phyloP scores from a whole-genome alignment of 2,329 filamentous ascomycete species.

The Alternaria triticimaculans region DNA sequence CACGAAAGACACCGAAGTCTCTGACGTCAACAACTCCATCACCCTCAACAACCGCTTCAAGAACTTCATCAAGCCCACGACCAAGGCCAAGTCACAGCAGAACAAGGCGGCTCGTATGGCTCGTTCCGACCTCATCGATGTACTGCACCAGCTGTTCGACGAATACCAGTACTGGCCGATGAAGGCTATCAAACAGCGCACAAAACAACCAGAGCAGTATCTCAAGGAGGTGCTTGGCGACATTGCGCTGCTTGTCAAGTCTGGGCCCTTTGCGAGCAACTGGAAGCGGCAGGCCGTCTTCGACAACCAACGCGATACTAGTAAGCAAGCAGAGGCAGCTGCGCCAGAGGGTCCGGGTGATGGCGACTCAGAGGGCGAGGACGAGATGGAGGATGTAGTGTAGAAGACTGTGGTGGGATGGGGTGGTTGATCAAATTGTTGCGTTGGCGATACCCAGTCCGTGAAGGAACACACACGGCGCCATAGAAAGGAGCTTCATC shows the following conservation, averaged over 20 bases:
- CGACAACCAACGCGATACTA: slow-evolving; percentile 54
- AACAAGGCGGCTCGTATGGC: slow-evolving; percentile 91
- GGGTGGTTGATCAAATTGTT: background rate
- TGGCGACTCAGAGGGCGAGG: slow-evolving; percentile 70
- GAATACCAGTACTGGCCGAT: slow-evolving; percentile 94
- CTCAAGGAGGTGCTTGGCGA: slow-evolving; percentile 84
- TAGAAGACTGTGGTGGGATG: slow-evolving; percentile 10
- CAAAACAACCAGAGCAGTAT: slow-evolving; percentile 91
- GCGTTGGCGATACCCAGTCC: slow-evolving; percentile 9
- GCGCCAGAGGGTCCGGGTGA: slow-evolving; percentile 57
- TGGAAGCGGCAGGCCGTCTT: slow-evolving; percentile 80
- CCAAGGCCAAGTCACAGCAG: slow-evolving; percentile 33
- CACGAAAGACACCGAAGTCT: slow-evolving; percentile 32
- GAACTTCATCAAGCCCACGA: slow-evolving; percentile 37
- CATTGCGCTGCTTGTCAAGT: slow-evolving; percentile 81
- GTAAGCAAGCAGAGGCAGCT: slow-evolving; percentile 33
- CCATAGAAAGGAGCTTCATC: background rate
- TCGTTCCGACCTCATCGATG: slow-evolving; percentile 84
- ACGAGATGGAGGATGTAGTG: slow-evolving; percentile 80
- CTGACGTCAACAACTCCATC: slow-evolving; percentile 33
- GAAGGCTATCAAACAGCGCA: slow-evolving; percentile 76
- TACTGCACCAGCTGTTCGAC: slow-evolving; percentile 82
- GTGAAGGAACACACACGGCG: background rate
- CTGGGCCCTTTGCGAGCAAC: slow-evolving; percentile 82
- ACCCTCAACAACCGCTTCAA: slow-evolving; percentile 42